Base-by-base conservation (phyloP, 78 protist genomes). In the Dictyostelium purpureum region DNA sequence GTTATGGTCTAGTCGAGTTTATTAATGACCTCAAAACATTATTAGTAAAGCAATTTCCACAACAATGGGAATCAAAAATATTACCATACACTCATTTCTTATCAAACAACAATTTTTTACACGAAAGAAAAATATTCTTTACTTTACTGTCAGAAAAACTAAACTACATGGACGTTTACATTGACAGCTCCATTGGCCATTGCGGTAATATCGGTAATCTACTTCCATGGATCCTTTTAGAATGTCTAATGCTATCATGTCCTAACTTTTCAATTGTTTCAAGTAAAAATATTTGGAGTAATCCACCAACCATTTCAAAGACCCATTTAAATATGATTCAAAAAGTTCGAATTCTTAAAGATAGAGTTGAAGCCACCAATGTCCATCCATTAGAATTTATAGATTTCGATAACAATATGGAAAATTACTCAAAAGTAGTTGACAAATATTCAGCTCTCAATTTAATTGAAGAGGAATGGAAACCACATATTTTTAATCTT, bases 271-370 rank as follows among this genome's bases (percentile, higher is more conserved):
- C 77, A n/a, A 67, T 12, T 19, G 38, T 40, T 6, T 28, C 76
- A 37, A 38, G 31, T n/a, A 35, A 47, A 42, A 70, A 35, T 24
- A 70, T 81, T 38, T 81, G 89, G 89, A 31, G 35, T 4, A 67
- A 81, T 31, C 89, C 89, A 35, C 89, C 89, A 51, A 65, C 74
- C 6, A 81, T 81, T 43, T 65, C 89, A 73, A 47, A 73, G 38
- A 73, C 61, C 24, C 79, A 47, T 40, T 28, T 47, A 2, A 31
- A 73, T 31, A n/a, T n/a, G n/a, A 2, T 45, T 47, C n/a, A 19
- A 26, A 47, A 73, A 73, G 5, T 18, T 65, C 7, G 73, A 16
- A 35, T 65, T 35, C 9, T 65, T 16, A 73, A 47, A 35, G 57
- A 73, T 47, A 47, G 61, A 73, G 4, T 73, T 4, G 79, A 33